phyloP scores from a whole-genome alignment of 2,329 filamentous ascomycete species.

The Simplicillium sp. region DNA sequence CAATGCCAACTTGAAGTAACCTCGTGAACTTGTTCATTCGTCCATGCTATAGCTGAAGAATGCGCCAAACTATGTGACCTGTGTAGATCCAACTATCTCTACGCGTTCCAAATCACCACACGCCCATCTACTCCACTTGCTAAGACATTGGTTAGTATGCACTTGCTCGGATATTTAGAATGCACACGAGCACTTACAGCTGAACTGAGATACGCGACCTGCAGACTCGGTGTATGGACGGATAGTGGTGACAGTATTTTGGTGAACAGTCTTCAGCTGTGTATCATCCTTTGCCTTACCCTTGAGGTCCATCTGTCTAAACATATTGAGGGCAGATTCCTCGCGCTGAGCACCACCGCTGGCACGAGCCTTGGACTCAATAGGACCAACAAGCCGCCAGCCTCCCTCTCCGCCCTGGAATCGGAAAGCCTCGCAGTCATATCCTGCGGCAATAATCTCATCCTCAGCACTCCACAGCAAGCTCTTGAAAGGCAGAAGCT shows the following conservation, averaged over 20 bases:
- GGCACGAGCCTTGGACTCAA: conserved; percentile 63
- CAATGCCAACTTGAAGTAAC: no score
- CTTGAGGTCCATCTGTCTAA: conserved; percentile 96
- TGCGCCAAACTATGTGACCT: no score
- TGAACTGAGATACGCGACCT: conserved; percentile 66
- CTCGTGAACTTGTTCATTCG: no score
- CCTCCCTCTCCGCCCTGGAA: conserved; percentile 70
- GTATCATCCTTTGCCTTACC: conserved; percentile 88
- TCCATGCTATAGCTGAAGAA: no score
- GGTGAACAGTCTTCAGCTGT: conserved; percentile 88
- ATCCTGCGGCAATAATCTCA: conserved; percentile 91
- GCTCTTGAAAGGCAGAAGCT: conserved; percentile 85
- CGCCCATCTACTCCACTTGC: conserved; percentile 77
- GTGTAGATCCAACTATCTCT: conserved; percentile 14
- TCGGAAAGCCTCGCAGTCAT: conserved; percentile 83
- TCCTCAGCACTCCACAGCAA: conserved; percentile 85
- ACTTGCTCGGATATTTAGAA: neutral
- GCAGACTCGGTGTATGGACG: conserved; percentile 62
- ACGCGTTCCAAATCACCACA: conserved; percentile 68
- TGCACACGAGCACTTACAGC: conserved; percentile 52
- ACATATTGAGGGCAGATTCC: conserved; percentile 96
- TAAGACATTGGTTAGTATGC: conserved; percentile 18
- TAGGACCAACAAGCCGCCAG: conserved; percentile 74
- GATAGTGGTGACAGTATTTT: conserved; percentile 88
- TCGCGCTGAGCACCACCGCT: conserved; percentile 59